Conservation (phyloP, 2,329 filamentous ascomycete species). For the Penicillium digitatum region DNA sequence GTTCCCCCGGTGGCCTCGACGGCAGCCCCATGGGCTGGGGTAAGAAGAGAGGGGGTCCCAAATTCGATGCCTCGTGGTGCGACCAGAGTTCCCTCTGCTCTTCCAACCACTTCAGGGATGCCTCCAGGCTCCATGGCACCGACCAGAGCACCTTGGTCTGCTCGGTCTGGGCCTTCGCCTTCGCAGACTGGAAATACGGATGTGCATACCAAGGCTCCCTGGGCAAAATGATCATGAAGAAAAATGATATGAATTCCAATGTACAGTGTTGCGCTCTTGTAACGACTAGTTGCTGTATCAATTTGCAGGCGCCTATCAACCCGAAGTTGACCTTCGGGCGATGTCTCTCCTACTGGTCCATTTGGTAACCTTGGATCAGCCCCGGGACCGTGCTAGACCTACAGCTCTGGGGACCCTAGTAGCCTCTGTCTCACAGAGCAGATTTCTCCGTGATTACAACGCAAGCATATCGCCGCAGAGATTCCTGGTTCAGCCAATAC, state of each 20-base stretch:
- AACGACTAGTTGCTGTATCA: not conserved
- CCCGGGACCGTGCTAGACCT: not conserved
- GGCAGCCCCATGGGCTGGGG: conserved; percentile 31
- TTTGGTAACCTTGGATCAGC: not conserved
- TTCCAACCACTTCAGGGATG: conserved; percentile 30
- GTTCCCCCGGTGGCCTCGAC: conserved; percentile 22
- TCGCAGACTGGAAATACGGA: conserved; percentile 17
- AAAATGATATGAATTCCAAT: not conserved
- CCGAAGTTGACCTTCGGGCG: too few relatives aligned
- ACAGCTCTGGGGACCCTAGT: not conserved
- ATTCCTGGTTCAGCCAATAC: not conserved
- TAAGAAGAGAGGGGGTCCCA: conserved; percentile 13
- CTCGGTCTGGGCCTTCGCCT: conserved; percentile 15
- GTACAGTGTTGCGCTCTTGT: not conserved
- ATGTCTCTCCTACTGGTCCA: not conserved
- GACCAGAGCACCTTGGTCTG: conserved; percentile 34
- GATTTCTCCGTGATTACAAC: not conserved
- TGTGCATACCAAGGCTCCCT: conserved; percentile 38
- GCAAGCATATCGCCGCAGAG: not conserved
- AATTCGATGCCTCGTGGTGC: not conserved
- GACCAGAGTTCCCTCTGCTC: conserved; percentile 10
- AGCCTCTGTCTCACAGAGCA: not conserved
- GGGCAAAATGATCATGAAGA: conserved; percentile 28
- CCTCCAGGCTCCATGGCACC: conserved; percentile 30
- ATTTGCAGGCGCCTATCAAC: not conserved